These are phyloP conservation scores for Dictyostelium purpureum DNA, from an alignment of 78 protist genomes.

Conservation along the genomic window DNA sequence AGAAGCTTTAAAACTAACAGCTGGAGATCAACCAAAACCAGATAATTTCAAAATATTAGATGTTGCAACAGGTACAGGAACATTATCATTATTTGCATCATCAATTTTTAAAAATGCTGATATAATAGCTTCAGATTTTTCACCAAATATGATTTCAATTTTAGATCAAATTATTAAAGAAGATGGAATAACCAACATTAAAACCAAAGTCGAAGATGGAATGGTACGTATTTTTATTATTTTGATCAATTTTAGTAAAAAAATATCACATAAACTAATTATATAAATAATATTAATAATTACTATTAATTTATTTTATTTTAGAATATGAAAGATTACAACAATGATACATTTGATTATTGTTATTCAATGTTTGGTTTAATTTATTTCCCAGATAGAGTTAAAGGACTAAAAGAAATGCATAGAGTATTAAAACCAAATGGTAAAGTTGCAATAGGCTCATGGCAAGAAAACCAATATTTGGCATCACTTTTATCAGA, in stretches of 20 bases:
- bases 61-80: constrained; percentile 53
- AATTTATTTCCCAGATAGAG: background rate
- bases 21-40: background rate
- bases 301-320: too few relatives aligned
- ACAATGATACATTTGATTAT: constrained; percentile 5
- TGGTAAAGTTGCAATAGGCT: background rate
- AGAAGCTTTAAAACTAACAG: constrained; percentile 14
- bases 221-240: too few relatives aligned
- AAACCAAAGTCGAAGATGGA: background rate
- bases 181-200: background rate
- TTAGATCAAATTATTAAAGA: background rate
- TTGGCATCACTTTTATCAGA: background rate
- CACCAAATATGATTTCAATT: background rate
- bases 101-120: background rate
- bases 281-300: too few relatives aligned
- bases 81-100: constrained; percentile 12
- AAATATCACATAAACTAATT: too few relatives aligned
- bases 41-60: constrained; percentile 19
- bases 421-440: constrained; percentile 20
- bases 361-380: constrained; percentile 42
- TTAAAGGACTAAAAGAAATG: constrained; percentile 1
- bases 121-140: constrained; percentile 33
- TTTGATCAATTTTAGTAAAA: too few relatives aligned
- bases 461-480: background rate
- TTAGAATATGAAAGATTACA: background rate